Conservation (phyloP, 169 alveolate species). For the Eimeria acervulina region DNA sequence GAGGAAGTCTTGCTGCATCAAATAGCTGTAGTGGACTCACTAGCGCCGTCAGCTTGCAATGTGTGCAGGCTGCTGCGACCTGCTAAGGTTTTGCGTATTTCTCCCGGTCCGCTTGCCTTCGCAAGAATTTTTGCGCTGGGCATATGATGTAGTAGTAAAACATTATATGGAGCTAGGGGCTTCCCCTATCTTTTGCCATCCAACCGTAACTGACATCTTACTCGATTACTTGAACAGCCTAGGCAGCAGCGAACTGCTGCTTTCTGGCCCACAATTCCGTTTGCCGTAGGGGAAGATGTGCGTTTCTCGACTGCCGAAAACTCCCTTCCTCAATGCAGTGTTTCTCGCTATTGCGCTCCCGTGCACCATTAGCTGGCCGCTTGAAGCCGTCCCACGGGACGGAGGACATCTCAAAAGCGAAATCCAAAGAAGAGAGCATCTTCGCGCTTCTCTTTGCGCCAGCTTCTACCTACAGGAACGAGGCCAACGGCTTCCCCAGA, state of each 20-base stretch:
- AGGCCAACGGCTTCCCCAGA: conserved; percentile 36
- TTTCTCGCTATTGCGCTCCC: background rate
- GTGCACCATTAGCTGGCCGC: background rate
- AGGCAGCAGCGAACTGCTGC: background rate
- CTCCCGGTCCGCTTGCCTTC: background rate
- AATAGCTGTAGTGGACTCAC: background rate
- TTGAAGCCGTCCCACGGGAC: background rate
- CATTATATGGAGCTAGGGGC: background rate
- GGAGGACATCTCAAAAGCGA: background rate
- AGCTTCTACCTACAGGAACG: conserved; percentile 70
- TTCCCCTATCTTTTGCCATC: background rate
- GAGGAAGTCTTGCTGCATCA: background rate
- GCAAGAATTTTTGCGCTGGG: background rate
- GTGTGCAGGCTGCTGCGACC: background rate
- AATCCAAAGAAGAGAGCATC: conserved; percentile 1
- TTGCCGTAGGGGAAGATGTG: background rate
- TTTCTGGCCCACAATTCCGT: background rate
- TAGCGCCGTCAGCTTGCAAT: background rate
- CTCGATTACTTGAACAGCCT: background rate
- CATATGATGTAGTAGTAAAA: background rate
- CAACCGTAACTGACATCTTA: background rate
- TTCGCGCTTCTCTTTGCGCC: conserved; percentile 57
- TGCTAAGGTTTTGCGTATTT: background rate
- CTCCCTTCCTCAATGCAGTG: background rate
- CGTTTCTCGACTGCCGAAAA: background rate